Evolutionary conservation across 2,329 filamentous ascomycete genomes (phyloP).

Genomic region (Tolypocladium sp.): DNA sequence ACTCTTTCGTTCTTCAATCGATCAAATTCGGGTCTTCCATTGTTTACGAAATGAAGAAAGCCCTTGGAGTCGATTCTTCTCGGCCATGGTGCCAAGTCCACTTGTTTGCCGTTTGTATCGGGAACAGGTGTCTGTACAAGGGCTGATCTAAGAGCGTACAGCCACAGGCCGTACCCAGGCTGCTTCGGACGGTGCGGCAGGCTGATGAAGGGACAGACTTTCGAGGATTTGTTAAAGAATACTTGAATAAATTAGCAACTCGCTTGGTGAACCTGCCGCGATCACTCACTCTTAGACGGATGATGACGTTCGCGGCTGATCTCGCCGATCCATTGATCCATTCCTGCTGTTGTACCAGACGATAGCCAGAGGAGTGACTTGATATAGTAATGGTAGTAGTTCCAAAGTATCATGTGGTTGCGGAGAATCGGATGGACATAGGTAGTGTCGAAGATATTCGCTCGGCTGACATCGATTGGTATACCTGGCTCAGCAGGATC

Average conservation of each 20-base stretch:
- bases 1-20: slow-evolving; percentile 17
- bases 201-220: slow-evolving; percentile 26
- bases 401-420: slow-evolving; percentile 27
- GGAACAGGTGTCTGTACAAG: slow-evolving; percentile 24
- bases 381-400: slow-evolving; percentile 31
- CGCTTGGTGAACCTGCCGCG: too few relatives aligned
- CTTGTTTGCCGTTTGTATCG: slow-evolving; percentile 22
- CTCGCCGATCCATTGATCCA: slow-evolving; percentile 32
- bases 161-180: slow-evolving; percentile 10
- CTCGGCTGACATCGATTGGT: slow-evolving; percentile 30
- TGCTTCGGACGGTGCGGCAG: slow-evolving; percentile 16
- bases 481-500: slow-evolving; percentile 18
- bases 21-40: slow-evolving; percentile 17
- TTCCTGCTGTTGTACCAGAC: slow-evolving; percentile 27
- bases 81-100: slow-evolving; percentile 34
- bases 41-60: slow-evolving; percentile 22
- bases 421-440: slow-evolving; percentile 32
- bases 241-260: too few relatives aligned
- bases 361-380: slow-evolving; percentile 19
- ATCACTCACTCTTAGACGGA: slow-evolving; percentile 12
- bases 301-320: slow-evolving; percentile 23
- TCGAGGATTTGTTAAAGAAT: slow-evolving; percentile 29
- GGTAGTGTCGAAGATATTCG: slow-evolving; percentile 35
- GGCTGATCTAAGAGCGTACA: slow-evolving; percentile 18
- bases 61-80: slow-evolving; percentile 21